Conservation (phyloP, 495 filamentous ascomycete genomes). For the Eremomyces bilateralis region DNA sequence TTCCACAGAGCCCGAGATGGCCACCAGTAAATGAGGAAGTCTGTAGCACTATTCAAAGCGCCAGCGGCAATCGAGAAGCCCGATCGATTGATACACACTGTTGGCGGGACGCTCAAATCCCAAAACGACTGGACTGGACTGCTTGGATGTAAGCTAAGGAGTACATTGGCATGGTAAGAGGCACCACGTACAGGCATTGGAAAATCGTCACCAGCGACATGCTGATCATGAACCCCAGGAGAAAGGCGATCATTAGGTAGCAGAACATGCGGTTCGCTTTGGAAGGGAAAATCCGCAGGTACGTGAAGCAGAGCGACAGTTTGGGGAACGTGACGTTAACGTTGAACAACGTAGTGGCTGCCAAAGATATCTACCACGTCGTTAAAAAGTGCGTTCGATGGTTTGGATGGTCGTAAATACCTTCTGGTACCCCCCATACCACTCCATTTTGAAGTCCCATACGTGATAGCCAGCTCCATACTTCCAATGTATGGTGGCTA, state of each 20-base stretch:
- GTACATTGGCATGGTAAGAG: too few relatives aligned
- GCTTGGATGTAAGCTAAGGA: not conserved
- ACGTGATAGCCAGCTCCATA: constrained; percentile 1
- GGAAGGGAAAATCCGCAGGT: constrained; percentile 4
- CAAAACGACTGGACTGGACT: constrained; percentile 2
- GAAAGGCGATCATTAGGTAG: constrained; percentile 1
- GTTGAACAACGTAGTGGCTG: constrained; percentile 4
- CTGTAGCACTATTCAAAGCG: constrained; percentile 3
- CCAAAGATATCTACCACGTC: constrained; percentile 5
- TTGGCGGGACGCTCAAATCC: constrained; percentile 1
- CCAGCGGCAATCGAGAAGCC: constrained; percentile 1
- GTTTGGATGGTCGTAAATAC: too few relatives aligned
- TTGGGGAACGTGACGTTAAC: constrained; percentile 4
- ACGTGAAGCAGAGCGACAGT: constrained; percentile 6
- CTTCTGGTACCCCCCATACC: not conserved
- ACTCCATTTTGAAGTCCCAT: constrained; percentile 1
- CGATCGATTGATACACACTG: constrained; percentile 4
- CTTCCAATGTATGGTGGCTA: not conserved
- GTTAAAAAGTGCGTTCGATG: too few relatives aligned
- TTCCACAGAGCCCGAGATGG: constrained; percentile 3
- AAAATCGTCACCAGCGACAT: constrained; percentile 4
- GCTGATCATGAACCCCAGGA: not conserved
- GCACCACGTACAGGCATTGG: constrained; percentile 6
- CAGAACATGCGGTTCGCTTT: constrained; percentile 4
- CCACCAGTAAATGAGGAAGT: constrained; percentile 7